Conservation (phyloP, 495 filamentous ascomycete genomes). For the Penicillium chermesinum region DNA sequence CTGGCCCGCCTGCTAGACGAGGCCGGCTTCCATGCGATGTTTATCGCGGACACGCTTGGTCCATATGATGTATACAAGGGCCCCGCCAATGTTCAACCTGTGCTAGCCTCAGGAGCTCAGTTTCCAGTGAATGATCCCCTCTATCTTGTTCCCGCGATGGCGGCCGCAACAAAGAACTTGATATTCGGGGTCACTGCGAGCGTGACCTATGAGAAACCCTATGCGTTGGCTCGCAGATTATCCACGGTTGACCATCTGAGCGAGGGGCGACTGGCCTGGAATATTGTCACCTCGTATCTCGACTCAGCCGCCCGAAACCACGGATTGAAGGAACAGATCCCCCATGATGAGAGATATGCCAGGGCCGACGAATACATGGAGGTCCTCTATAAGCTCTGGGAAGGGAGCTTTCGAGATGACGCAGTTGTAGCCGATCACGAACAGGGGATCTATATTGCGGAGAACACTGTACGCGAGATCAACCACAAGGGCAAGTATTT, state of each 20-base stretch:
- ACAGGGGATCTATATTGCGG: conserved; percentile 15
- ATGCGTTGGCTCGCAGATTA: conserved; percentile 60
- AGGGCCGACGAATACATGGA: conserved; percentile 63
- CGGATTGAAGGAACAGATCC: conserved; percentile 50
- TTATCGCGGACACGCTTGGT: conserved; percentile 48
- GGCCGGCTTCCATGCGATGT: conserved; percentile 53
- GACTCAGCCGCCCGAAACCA: conserved; percentile 61
- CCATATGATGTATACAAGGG: conserved; percentile 65
- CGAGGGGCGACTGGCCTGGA: conserved; percentile 59
- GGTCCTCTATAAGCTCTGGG: conserved; percentile 64
- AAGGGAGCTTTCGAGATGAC: conserved; percentile 64
- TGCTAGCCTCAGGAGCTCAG: conserved; percentile 58
- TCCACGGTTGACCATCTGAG: conserved; percentile 65
- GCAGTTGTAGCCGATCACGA: conserved; percentile 39
- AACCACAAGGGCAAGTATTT: conserved; percentile 64
- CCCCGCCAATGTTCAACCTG: conserved; percentile 50
- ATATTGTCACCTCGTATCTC: conserved; percentile 63
- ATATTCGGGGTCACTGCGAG: conserved; percentile 63
- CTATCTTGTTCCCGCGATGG: conserved; percentile 41
- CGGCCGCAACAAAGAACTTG: conserved; percentile 54
- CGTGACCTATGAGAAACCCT: conserved; percentile 63
- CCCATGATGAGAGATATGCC: conserved; percentile 64
- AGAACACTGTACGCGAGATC: conserved; percentile 52
- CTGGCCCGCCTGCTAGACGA: conserved; percentile 44
- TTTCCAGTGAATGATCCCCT: conserved; percentile 59